Evolutionary conservation across 345 rosid species (phyloP).

Genomic region (Hypericum androsaemum): DNA sequence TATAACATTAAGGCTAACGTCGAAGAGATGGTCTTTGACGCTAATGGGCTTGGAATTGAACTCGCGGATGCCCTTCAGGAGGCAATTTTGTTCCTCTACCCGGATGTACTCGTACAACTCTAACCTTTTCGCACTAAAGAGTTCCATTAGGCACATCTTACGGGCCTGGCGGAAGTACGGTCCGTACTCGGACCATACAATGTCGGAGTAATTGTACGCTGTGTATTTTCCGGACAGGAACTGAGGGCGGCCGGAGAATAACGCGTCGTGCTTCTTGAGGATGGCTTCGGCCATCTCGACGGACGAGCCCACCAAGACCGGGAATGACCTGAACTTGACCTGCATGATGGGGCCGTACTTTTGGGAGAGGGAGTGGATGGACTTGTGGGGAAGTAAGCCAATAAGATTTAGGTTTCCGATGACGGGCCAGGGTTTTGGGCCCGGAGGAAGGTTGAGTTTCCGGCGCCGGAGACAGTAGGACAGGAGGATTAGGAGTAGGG

Average conservation of each 20-base stretch:
- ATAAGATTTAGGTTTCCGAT: slow-evolving; percentile 64
- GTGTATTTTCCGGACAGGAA: slow-evolving; percentile 56
- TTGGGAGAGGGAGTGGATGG: slow-evolving; percentile 41
- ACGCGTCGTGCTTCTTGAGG: slow-evolving; percentile 44
- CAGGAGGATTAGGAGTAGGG: too few relatives aligned
- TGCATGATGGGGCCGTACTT: slow-evolving; percentile 57
- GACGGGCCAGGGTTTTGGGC: slow-evolving; percentile 43
- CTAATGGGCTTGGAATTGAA: slow-evolving; percentile 13
- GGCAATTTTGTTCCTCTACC: slow-evolving; percentile 29
- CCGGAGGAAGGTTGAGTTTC: too few relatives aligned
- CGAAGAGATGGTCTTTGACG: slow-evolving; percentile 37
- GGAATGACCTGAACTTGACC: slow-evolving; percentile 45
- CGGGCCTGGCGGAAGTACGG: slow-evolving; percentile 64
- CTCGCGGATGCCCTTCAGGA: slow-evolving; percentile 17
- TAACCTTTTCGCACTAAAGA: slow-evolving; percentile 51
- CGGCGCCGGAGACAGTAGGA: too few relatives aligned
- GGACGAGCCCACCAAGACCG: slow-evolving; percentile 40
- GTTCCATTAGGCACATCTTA: slow-evolving; percentile 45
- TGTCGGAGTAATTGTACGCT: slow-evolving; percentile 49
- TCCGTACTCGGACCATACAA: slow-evolving; percentile 59
- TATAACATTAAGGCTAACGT: slow-evolving; percentile 42
- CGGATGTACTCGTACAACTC: slow-evolving; percentile 52
- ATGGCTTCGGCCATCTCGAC: slow-evolving; percentile 43
- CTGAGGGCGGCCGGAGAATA: slow-evolving; percentile 39
- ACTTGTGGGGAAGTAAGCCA: slow-evolving; percentile 51